Base-by-base conservation (phyloP, 352 stramenopile genomes). In the Phytophthora meadii region DNA sequence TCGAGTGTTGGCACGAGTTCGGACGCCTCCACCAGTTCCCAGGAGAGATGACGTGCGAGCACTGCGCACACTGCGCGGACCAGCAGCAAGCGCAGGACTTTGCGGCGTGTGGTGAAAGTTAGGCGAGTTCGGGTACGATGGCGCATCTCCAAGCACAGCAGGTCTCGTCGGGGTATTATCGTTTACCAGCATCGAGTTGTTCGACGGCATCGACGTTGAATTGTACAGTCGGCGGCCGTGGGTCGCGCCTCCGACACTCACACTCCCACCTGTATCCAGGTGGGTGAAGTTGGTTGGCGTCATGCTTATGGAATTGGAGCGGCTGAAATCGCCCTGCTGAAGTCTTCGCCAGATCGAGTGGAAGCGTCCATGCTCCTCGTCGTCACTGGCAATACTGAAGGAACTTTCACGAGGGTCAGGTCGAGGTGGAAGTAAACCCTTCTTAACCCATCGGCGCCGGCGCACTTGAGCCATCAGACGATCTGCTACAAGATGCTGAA, bases 401-500 rank as follows among this genome's bases (percentile, higher is more conserved):
- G 77, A 89, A 28, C 74, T 89, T 24, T 81, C 79, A 5, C 81
- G 68, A 57, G 61, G 66, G 53, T 79, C 70, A 48, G 51, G 54
- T 14, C 66, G 70, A 17, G 57, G 61, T 1, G 58, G 64, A 6
- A 79, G 61, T 27, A 77, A 68, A 1, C 79, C 84, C 60, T 94
- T 94, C 28, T 88, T 87, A 22, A 92, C 86, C 82, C 82, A 94
- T 7, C 86, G 83, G 22, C 88, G 84, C 2, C 88, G 84, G 44
- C 88, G 86, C 27, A 95, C 88, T 63, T 94, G 88, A 4, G 86
- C 86, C 79, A 95, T 91, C 19, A 95, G 65, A 6, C 88, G 73
- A 64, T 95, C 88, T 0, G 88, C 86, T 65, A 95, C 81, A 30
- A 95, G 90, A 59, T 95, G 82, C 60, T 95, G 88, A 25, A 95